These are phyloP conservation scores for Dioscorea dumetorum DNA, from an alignment of 106 monocot species.

Conservation along the genomic window DNA sequence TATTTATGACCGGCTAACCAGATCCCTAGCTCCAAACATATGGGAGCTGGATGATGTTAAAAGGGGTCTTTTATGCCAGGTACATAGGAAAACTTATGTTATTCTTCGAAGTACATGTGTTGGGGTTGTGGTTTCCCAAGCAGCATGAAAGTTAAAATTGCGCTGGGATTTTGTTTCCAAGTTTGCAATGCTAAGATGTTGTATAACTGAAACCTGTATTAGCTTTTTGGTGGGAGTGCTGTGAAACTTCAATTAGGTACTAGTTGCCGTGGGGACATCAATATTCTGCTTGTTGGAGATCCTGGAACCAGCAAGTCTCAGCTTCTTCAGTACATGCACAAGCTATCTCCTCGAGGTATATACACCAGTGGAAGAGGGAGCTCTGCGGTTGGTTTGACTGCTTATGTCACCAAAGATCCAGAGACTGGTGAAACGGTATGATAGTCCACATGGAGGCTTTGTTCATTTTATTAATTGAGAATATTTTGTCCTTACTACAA, in stretches of 20 bases:
- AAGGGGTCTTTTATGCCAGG: slow-evolving; percentile 88
- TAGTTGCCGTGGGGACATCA: slow-evolving; percentile 89
- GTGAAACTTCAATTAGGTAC: slow-evolving; percentile 78
- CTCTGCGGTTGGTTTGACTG: slow-evolving; percentile 96
- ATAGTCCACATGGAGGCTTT: background rate
- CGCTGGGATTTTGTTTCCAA: background rate
- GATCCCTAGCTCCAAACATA: slow-evolving; percentile 95
- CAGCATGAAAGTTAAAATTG: background rate
- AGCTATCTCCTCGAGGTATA: slow-evolving; percentile 95
- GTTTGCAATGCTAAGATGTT: background rate
- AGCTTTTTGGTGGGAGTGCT: slow-evolving; percentile 96
- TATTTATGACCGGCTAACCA: slow-evolving; percentile 88
- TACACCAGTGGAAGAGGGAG: slow-evolving; percentile 99
- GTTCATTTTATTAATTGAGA: background rate
- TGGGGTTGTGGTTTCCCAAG: background rate
- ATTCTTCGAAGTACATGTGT: background rate
- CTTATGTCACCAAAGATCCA: slow-evolving; percentile 92
- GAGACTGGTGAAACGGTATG: slow-evolving; percentile 98
- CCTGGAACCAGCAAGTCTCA: slow-evolving; percentile 99
- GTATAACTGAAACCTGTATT: slow-evolving; percentile 1
- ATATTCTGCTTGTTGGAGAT: slow-evolving; percentile 93
- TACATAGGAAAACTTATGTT: background rate
- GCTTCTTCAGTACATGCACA: slow-evolving; percentile 96
- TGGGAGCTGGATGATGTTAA: slow-evolving; percentile 99
- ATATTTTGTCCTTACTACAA: too few relatives aligned